These are phyloP conservation scores for Penicillium sp. DNA, from an alignment of 2,329 filamentous ascomycete genomes.

Conservation along the genomic window DNA sequence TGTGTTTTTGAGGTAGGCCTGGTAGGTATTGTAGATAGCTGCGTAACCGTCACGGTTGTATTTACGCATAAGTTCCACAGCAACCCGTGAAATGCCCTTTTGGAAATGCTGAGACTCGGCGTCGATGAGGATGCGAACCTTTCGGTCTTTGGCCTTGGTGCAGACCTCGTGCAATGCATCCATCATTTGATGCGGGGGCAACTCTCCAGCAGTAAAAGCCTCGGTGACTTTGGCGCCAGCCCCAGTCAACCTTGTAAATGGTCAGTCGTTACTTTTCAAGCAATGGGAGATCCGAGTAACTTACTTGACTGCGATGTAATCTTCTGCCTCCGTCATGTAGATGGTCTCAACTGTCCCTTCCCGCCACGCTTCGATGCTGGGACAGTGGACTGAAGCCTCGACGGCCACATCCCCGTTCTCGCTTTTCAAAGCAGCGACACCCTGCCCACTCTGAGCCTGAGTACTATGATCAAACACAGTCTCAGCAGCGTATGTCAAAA, in stretches of 20 bases:
- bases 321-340: conserved; percentile 37
- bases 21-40: conserved; percentile 71
- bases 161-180: conserved; percentile 67
- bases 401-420: conserved; percentile 6
- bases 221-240: conserved; percentile 63
- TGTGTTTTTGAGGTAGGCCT: conserved; percentile 62
- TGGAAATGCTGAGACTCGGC: conserved; percentile 76
- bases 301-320: conserved; percentile 58
- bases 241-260: conserved; percentile 55
- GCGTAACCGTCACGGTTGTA: conserved; percentile 62
- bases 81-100: conserved; percentile 72
- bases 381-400: conserved; percentile 14
- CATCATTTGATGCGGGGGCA: conserved; percentile 57
- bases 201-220: conserved; percentile 53
- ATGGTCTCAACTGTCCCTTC: conserved; percentile 68
- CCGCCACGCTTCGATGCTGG: conserved; percentile 52
- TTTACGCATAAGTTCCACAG: conserved; percentile 62
- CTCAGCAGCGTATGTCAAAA: conserved; percentile 75
- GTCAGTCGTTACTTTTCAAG: not conserved
- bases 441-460: conserved; percentile 17
- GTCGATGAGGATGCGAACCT: conserved; percentile 70
- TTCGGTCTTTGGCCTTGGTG: conserved; percentile 44
- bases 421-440: conserved; percentile 12
- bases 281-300: not conserved
- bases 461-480: conserved; percentile 51